These are phyloP conservation scores for Ogataea haglerorum DNA, from an alignment of 805 yeast genomes.

Conservation along the genomic window DNA sequence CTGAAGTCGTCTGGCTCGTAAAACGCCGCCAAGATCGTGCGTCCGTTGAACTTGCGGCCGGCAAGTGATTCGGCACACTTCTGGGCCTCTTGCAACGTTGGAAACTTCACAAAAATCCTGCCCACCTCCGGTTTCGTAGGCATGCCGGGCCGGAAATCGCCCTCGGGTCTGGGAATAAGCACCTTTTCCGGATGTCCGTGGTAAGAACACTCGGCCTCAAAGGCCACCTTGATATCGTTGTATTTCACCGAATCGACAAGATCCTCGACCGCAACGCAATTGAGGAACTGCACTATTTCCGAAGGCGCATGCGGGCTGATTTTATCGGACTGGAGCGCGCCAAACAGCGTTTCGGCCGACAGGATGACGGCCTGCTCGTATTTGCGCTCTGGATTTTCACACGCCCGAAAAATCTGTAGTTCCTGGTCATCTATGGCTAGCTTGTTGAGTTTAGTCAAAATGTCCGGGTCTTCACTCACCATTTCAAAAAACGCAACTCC, in stretches of 20 bases:
- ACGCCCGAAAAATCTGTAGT: constrained; percentile 37
- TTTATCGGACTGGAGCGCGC: constrained; percentile 8
- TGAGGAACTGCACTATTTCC: constrained; percentile 60
- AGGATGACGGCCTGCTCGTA: constrained; percentile 24
- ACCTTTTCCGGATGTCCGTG: constrained; percentile 52
- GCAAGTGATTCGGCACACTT: constrained; percentile 54
- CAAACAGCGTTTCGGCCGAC: constrained; percentile 20
- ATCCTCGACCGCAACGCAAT: constrained; percentile 63
- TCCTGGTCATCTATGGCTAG: constrained; percentile 36
- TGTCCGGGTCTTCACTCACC: constrained; percentile 20
- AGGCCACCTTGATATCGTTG: constrained; percentile 49
- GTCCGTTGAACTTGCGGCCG: constrained; percentile 64
- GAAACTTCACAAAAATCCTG: constrained; percentile 66
- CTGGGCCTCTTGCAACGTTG: constrained; percentile 45
- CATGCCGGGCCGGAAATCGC: constrained; percentile 32
- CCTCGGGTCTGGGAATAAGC: constrained; percentile 56
- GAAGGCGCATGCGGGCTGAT: constrained; percentile 29
- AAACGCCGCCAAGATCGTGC: constrained; percentile 65
- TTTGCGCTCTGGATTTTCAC: constrained; percentile 29
- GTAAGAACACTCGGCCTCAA: constrained; percentile 46
- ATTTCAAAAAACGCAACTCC: constrained; percentile 58
- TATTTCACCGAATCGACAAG: constrained; percentile 47
- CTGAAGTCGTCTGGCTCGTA: constrained; percentile 59
- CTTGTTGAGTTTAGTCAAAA: constrained; percentile 33
- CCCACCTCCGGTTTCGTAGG: constrained; percentile 62